A percentile compares a stretch with the other conserved stretches of the same genome.
Conservation (phyloP, 2,329 filamentous ascomycete genomes). For the Botryosphaeria dothidea region DNA sequence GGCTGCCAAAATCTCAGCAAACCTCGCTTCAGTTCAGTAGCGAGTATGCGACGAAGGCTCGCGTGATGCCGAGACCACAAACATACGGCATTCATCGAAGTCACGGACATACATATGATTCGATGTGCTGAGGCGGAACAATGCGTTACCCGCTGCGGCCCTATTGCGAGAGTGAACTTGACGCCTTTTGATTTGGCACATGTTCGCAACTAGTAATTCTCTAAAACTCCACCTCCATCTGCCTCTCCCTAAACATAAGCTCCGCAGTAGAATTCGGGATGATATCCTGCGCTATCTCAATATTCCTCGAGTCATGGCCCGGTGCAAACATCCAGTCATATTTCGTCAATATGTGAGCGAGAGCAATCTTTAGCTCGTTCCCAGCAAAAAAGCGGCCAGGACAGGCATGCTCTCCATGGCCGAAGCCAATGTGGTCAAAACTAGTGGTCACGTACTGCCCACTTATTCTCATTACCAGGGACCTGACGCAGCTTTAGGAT, state of each 20-base stretch:
- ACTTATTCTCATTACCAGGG: not conserved
- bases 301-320: not conserved
- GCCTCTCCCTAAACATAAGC: not conserved
- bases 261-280: not conserved
- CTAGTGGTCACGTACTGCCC: not conserved
- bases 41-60: too few relatives aligned
- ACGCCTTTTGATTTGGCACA: too few relatives aligned
- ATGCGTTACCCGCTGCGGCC: too few relatives aligned
- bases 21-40: too few relatives aligned
- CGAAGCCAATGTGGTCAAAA: not conserved
- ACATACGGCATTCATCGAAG: too few relatives aligned
- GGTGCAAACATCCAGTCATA: slow-evolving; percentile 24
- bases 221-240: not conserved
- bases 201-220: too few relatives aligned
- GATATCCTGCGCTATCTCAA: not conserved
- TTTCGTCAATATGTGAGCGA: slow-evolving; percentile 27
- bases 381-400: slow-evolving; percentile 35
- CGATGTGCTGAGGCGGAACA: too few relatives aligned
- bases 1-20: too few relatives aligned
- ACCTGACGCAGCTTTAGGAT: not conserved
- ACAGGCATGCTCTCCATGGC: slow-evolving; percentile 27
- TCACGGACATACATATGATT: too few relatives aligned
- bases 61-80: too few relatives aligned
- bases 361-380: slow-evolving; percentile 35
- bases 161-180: too few relatives aligned